phyloP scores from a whole-genome alignment of 306 rosid genomes.

The Inga leiocalycina region DNA sequence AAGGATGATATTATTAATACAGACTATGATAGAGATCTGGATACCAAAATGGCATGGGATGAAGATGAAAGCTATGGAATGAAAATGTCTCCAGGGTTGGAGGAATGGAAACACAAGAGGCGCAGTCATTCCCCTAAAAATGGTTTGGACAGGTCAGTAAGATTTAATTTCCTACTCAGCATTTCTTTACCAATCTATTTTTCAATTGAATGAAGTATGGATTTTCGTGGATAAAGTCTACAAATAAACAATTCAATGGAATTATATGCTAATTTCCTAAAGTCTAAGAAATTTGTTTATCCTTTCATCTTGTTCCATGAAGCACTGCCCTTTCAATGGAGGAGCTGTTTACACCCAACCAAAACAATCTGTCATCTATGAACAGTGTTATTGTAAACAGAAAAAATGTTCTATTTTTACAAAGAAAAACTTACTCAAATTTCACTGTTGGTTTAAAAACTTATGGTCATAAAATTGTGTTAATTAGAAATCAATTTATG shows the following conservation, averaged over 20 bases:
- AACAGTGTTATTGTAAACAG: conserved; percentile 12
- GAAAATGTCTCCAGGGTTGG: conserved; percentile 76
- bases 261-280: neutral
- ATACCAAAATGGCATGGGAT: conserved; percentile 62
- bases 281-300: conserved; percentile 5
- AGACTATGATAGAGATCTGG: conserved; percentile 53
- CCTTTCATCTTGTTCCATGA: conserved; percentile 15
- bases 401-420: neutral
- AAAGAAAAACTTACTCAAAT: neutral
- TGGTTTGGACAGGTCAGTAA: conserved; percentile 71
- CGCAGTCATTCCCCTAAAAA: conserved; percentile 71
- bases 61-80: conserved; percentile 58
- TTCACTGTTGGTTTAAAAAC: neutral
- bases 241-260: conserved; percentile 4
- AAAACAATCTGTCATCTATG: conserved; percentile 15
- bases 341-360: conserved; percentile 22
- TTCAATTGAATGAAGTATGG: conserved; percentile 29
- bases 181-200: conserved; percentile 18
- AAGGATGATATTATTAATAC: conserved; percentile 54
- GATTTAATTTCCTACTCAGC: conserved; percentile 43
- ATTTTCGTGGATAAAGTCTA: conserved; percentile 21
- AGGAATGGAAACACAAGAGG: conserved; percentile 67
- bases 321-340: conserved; percentile 15
- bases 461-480: neutral
- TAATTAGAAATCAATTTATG: neutral